Evolutionary conservation across 192 early-diverging fungal genomes (phyloP), one percentile per base, ranked within the genome.

Genomic region (Rhizophagus prolifer): DNA sequence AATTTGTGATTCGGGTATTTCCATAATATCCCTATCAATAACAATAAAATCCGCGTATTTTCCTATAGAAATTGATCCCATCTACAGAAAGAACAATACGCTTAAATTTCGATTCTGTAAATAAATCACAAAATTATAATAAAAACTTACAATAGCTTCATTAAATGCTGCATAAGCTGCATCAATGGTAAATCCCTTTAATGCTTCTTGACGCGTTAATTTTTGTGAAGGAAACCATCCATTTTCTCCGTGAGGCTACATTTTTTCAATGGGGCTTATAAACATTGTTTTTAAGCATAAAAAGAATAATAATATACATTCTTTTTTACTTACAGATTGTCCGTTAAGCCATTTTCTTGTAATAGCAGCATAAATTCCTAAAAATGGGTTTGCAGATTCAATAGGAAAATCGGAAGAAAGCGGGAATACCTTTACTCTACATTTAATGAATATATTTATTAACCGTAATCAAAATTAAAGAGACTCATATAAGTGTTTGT

Each of bases 381-480:
- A 65, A 69, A 90, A 75, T 16, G 89, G 88, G 72, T 90, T 80
- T 23, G 79, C 74, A 47, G 70, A 28, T 65, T 90, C 88, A 9
- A 90, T 73, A 9, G 88, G 88, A 71, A 90, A 90, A 77, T 90
- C 88, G 2, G 83, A 83, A 26, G 87, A 85, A 28, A 89, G 78
- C 9, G 86, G 71, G 21, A 88, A 47, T 58, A 71, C 80, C 10
- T 60, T 54, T 64, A 70, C 83, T 41, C 79, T 86, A 30, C 4
- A 46, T 9, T 16, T 79, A 23, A 25, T 14, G 9, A 54, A 31
- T 50, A 31, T 25, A 12, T 44, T 9, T 44, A 44, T 44, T 12
- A 44, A 44, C 2, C 1, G 38, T 79, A 31, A 16, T 12, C 12
- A 30, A 26, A 13, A 34, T 36, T 21, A 34, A 19, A 8, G 9